phyloP scores from a whole-genome alignment of 169 alveolate species.

The Eimeria mitis region DNA sequence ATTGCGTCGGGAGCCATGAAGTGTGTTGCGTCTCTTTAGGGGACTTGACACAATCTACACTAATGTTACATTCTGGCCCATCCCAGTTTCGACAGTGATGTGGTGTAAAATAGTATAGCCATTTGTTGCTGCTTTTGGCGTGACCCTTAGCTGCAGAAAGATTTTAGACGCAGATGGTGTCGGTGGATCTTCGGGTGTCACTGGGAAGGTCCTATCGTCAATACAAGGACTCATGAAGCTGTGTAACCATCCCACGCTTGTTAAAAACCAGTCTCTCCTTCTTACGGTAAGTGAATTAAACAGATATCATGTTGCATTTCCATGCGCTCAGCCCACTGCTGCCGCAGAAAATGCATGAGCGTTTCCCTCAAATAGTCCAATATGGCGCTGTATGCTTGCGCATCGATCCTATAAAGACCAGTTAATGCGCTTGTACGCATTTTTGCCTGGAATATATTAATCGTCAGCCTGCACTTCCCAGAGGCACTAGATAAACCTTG shows the following conservation, averaged over 20 bases:
- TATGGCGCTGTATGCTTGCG: background rate
- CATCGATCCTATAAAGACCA: background rate
- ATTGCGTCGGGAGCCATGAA: background rate
- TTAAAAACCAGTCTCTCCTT: slow-evolving; percentile 70
- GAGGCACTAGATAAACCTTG: background rate
- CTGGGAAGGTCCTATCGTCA: slow-evolving; percentile 88
- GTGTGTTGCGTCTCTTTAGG: background rate
- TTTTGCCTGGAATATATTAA: background rate
- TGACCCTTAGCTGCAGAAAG: slow-evolving; percentile 86
- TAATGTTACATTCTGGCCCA: background rate
- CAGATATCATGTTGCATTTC: background rate
- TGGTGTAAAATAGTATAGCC: slow-evolving; percentile 75
- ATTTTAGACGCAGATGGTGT: slow-evolving; percentile 83
- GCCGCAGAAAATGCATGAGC: background rate
- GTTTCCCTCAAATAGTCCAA: background rate
- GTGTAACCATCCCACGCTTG: slow-evolving; percentile 93
- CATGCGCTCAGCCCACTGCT: background rate
- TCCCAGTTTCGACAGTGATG: background rate
- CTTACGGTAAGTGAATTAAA: slow-evolving; percentile 24
- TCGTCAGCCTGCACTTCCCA: background rate
- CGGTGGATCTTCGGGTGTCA: slow-evolving; percentile 80
- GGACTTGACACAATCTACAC: background rate
- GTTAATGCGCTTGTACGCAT: background rate
- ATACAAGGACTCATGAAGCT: slow-evolving; percentile 91
- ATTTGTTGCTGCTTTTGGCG: slow-evolving; percentile 46